Conservation (phyloP, 495 filamentous ascomycete species). For the Glonium stellatum region DNA sequence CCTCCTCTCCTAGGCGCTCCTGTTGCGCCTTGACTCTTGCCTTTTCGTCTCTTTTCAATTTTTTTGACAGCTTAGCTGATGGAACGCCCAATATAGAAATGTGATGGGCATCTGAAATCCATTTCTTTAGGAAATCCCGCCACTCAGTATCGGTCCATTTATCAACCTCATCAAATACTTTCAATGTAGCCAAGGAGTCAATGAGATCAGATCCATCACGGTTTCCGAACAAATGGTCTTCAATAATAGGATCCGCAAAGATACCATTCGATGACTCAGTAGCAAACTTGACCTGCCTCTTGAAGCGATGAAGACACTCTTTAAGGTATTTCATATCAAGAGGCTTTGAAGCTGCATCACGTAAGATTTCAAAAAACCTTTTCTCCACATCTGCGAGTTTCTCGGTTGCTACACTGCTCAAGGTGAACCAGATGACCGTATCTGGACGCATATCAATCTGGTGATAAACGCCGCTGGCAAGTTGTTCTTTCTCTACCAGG, state of each 20-base stretch:
- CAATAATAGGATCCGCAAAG: slow-evolving; percentile 75
- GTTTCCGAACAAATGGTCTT: slow-evolving; percentile 84
- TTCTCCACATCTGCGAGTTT: slow-evolving; percentile 77
- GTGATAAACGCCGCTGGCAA: slow-evolving; percentile 75
- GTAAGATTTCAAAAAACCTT: slow-evolving; percentile 75
- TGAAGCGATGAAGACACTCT: slow-evolving; percentile 74
- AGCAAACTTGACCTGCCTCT: slow-evolving; percentile 68
- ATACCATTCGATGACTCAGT: slow-evolving; percentile 68
- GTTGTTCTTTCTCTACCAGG: slow-evolving; percentile 87
- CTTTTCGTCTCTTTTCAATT: slow-evolving; percentile 61
- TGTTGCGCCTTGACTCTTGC: slow-evolving; percentile 54
- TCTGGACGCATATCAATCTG: slow-evolving; percentile 70
- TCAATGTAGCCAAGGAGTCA: slow-evolving; percentile 56
- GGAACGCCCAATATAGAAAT: slow-evolving; percentile 70
- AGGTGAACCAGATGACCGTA: slow-evolving; percentile 71
- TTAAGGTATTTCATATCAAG: slow-evolving; percentile 83
- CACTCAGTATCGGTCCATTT: slow-evolving; percentile 77
- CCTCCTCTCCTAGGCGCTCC: slow-evolving; percentile 54
- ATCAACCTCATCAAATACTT: slow-evolving; percentile 69
- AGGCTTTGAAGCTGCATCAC: slow-evolving; percentile 67
- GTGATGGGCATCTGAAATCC: slow-evolving; percentile 79
- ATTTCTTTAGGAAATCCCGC: slow-evolving; percentile 71
- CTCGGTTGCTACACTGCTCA: slow-evolving; percentile 79
- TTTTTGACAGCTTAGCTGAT: slow-evolving; percentile 57
- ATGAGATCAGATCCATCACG: slow-evolving; percentile 72